These are phyloP conservation scores for Verticillium zaregamsianum DNA, from an alignment of 2,329 filamentous ascomycete genomes.

Conservation along the genomic window DNA sequence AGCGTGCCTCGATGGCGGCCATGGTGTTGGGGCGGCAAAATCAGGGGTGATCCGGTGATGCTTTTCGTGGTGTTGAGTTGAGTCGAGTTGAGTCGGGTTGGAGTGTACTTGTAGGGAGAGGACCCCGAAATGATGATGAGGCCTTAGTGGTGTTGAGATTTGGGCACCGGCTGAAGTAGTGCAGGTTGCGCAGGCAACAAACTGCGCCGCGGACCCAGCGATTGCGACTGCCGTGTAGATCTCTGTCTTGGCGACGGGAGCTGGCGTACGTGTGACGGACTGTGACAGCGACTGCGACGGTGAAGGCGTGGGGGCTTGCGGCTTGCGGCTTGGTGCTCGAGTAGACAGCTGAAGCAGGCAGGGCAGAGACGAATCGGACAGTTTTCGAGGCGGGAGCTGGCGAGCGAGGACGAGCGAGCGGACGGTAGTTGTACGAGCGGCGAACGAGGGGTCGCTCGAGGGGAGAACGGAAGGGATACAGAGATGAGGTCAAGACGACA, in stretches of 20 bases:
- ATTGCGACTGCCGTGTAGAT: neutral
- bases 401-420: neutral
- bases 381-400: too few relatives aligned
- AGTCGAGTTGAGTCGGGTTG: neutral
- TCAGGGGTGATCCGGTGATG: neutral
- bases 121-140: neutral
- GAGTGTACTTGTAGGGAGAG: neutral
- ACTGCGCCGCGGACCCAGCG: neutral
- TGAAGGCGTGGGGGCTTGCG: too few relatives aligned
- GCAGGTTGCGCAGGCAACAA: neutral
- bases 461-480: neutral
- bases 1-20: constrained; percentile 69
- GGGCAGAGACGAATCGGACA: neutral
- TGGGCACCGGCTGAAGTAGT: neutral
- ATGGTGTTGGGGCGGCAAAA: constrained; percentile 14
- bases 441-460: neutral
- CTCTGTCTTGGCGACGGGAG: neutral
- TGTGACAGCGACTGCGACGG: too few relatives aligned
- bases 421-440: neutral
- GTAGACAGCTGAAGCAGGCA: neutral
- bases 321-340: too few relatives aligned
- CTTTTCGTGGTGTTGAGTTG: neutral
- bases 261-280: too few relatives aligned
- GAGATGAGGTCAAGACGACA: neutral
- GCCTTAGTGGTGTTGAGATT: neutral